Percentiles rank a stretch among this genome's conserved stretches.
These are phyloP conservation scores for Radiomyces spectabilis DNA, from an alignment of 192 early-diverging fungal species.

Conservation along the genomic window DNA sequence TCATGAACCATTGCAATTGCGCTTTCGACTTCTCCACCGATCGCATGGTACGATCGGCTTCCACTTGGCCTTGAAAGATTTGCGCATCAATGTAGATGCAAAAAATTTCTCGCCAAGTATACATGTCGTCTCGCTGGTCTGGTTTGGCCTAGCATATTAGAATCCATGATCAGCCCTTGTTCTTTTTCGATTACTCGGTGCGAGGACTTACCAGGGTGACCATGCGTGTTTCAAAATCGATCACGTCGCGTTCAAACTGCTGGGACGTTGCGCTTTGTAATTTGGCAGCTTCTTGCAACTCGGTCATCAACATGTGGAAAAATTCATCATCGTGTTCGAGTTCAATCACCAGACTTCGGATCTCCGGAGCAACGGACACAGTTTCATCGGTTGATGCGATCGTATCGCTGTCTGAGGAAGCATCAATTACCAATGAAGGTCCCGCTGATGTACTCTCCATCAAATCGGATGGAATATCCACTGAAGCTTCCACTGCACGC, in stretches of 20 bases:
- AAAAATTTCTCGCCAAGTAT: constrained; percentile 67
- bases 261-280: constrained; percentile 6
- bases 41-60: constrained; percentile 47
- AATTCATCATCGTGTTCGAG: constrained; percentile 30
- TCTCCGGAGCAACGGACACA: not conserved
- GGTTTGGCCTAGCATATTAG: constrained; percentile 39
- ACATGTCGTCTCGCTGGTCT: constrained; percentile 57
- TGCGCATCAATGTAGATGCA: constrained; percentile 62
- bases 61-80: constrained; percentile 55
- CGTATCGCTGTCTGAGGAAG: not conserved
- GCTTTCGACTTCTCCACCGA: constrained; percentile 44
- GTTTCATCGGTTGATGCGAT: not conserved
- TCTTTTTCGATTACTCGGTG: not conserved
- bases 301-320: constrained; percentile 19
- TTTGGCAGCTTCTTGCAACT: constrained; percentile 5
- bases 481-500: not conserved
- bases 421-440: too few species aligned
- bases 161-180: constrained; percentile 27
- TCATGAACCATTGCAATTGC: constrained; percentile 54
- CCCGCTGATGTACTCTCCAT: not conserved
- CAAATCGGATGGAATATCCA: not conserved
- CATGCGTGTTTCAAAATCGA: constrained; percentile 13
- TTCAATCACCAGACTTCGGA: constrained; percentile 19
- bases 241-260: constrained; percentile 16
- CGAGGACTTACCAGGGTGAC: constrained; percentile 7